phyloP scores from a whole-genome alignment of 202 grass and related monocot genomes.

The Carex arenaria region DNA sequence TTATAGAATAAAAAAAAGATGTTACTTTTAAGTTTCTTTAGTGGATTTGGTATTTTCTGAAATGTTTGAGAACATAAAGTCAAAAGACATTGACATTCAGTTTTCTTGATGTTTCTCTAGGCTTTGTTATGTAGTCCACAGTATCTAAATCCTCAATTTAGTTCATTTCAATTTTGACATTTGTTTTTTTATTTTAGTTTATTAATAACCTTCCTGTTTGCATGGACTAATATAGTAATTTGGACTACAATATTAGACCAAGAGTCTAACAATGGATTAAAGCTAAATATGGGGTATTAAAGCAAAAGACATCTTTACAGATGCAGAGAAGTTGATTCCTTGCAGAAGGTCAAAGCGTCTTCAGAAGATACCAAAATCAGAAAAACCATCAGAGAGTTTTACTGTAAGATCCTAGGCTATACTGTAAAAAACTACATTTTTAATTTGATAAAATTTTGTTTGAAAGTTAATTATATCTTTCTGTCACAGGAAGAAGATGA shows the following conservation, averaged over 20 bases:
- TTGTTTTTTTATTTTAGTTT: not conserved
- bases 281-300: not conserved
- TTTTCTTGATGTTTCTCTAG: not conserved
- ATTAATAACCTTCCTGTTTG: not conserved
- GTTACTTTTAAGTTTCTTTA: not conserved
- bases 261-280: not conserved
- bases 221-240: not conserved
- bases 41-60: not conserved
- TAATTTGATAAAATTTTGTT: not conserved
- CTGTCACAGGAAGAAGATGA: not conserved
- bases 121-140: not conserved
- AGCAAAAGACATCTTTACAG: not conserved
- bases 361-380: constrained; percentile 19
- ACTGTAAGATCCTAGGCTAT: constrained; percentile 9
- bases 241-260: not conserved
- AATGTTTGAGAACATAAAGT: not conserved
- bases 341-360: constrained; percentile 18
- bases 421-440: constrained; percentile 21
- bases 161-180: not conserved
- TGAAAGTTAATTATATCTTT: not conserved
- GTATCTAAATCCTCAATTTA: not conserved
- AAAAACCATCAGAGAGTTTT: not conserved
- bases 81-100: not conserved
- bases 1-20: not conserved
- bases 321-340: not conserved